Percentiles rank a stretch among this genome's conserved stretches.
Evolutionary conservation across 768 basidiomycete species (phyloP).

Genomic region (Termitomyces eurrhizus): DNA sequence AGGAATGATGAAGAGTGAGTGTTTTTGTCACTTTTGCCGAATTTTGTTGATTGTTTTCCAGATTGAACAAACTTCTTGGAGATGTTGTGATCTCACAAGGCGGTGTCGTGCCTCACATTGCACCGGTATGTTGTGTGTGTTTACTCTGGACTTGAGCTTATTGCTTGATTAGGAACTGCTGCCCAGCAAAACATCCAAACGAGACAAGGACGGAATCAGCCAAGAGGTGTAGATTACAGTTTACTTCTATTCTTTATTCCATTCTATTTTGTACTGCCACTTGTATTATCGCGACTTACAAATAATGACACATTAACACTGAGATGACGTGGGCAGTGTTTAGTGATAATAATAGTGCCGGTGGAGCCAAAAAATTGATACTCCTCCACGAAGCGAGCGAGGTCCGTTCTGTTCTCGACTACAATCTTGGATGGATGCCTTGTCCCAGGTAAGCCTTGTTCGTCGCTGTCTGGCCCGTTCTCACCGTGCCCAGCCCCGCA

Average conservation of each 20-base stretch:
- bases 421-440: background rate
- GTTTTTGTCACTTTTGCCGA: background rate
- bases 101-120: conserved; percentile 76
- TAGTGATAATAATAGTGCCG: conserved; percentile 1
- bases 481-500: conserved; percentile 16
- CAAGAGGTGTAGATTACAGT: conserved; percentile 39
- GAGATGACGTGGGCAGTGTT: conserved; percentile 2
- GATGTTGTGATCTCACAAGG: conserved; percentile 83
- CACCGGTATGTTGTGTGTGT: conserved; percentile 28
- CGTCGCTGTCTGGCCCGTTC: background rate
- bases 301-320: conserved; percentile 14
- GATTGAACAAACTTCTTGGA: conserved; percentile 74
- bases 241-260: conserved; percentile 9
- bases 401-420: background rate
- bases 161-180: conserved; percentile 29
- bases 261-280: conserved; percentile 18
- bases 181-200: conserved; percentile 39
- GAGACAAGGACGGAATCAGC: conserved; percentile 35
- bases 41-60: background rate
- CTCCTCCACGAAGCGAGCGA: conserved; percentile 9
- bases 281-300: conserved; percentile 22
- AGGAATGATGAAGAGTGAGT: conserved; percentile 82
- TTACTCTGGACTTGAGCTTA: background rate
- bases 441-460: background rate
- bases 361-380: conserved; percentile 20